Percentiles rank a stretch among this genome's conserved stretches.
These are phyloP conservation scores for Immersiporthe knoxdaviesiana DNA, from an alignment of 2,329 filamentous ascomycete genomes.

Conservation along the genomic window DNA sequence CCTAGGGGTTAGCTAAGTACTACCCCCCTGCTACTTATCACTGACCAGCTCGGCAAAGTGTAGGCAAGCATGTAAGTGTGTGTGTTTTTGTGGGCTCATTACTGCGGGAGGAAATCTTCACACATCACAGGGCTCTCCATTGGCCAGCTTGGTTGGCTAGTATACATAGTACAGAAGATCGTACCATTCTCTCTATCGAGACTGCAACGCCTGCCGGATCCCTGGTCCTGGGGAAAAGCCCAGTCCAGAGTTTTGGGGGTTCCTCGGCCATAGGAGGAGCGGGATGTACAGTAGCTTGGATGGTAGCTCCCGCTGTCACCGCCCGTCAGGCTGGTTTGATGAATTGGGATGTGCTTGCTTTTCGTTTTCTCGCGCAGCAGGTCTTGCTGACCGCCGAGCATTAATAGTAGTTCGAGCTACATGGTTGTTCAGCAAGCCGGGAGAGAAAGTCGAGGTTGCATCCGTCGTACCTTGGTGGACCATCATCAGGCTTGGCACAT, in stretches of 20 bases:
- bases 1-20: neutral
- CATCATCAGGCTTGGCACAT: neutral
- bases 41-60: neutral
- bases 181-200: no score
- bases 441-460: no score
- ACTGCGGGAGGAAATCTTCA: neutral
- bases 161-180: neutral
- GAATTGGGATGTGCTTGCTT: neutral
- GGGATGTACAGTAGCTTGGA: neutral
- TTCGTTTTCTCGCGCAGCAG: neutral
- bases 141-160: neutral
- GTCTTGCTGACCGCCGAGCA: neutral
- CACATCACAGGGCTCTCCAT: neutral
- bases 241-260: neutral
- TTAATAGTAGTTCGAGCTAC: no score
- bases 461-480: neutral
- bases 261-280: no score
- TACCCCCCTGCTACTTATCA: neutral
- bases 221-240: neutral
- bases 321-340: neutral
- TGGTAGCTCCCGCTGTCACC: conserved; percentile 3
- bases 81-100: neutral
- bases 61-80: neutral
- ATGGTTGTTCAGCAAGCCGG: neutral
- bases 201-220: neutral